These are phyloP conservation scores for Monosporozyma servazzii DNA, from an alignment of 805 yeast genomes.

Conservation along the genomic window DNA sequence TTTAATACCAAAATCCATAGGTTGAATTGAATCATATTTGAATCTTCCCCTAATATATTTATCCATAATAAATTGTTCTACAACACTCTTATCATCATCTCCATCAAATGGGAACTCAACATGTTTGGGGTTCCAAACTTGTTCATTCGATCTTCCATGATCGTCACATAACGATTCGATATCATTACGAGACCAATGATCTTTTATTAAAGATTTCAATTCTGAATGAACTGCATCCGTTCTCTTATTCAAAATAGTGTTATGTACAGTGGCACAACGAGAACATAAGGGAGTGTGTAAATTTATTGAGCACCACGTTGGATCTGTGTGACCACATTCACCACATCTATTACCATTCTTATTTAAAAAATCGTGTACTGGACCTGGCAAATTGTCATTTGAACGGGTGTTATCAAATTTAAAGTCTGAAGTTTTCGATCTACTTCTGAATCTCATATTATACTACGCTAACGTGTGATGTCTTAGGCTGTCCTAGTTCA, in stretches of 20 bases:
- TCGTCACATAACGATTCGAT: constrained; percentile 32
- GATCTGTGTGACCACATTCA: constrained; percentile 61
- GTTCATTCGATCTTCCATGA: constrained; percentile 50
- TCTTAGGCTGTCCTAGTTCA: neutral
- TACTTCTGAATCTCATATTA: neutral
- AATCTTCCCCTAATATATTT: constrained; percentile 62
- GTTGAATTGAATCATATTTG: constrained; percentile 24
- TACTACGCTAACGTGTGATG: neutral
- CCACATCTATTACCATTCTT: constrained; percentile 63
- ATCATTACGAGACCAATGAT: constrained; percentile 55
- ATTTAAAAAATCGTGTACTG: neutral
- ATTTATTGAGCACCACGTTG: constrained; percentile 36
- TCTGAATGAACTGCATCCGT: constrained; percentile 40
- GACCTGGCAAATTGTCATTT: neutral
- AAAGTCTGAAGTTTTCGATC: neutral
- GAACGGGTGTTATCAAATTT: neutral
- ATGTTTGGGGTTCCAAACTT: constrained; percentile 58
- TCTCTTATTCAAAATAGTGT: constrained; percentile 44
- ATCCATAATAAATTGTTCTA: constrained; percentile 52
- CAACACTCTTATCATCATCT: constrained; percentile 50
- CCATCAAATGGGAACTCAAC: constrained; percentile 69
- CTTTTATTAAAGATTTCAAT: constrained; percentile 67
- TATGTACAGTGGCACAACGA: constrained; percentile 72
- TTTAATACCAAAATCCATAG: constrained; percentile 21
- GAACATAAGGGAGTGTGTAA: constrained; percentile 75